Evolutionary conservation across 2,329 filamentous ascomycete species (phyloP).

Genomic region (Aspergillus neotritici): DNA sequence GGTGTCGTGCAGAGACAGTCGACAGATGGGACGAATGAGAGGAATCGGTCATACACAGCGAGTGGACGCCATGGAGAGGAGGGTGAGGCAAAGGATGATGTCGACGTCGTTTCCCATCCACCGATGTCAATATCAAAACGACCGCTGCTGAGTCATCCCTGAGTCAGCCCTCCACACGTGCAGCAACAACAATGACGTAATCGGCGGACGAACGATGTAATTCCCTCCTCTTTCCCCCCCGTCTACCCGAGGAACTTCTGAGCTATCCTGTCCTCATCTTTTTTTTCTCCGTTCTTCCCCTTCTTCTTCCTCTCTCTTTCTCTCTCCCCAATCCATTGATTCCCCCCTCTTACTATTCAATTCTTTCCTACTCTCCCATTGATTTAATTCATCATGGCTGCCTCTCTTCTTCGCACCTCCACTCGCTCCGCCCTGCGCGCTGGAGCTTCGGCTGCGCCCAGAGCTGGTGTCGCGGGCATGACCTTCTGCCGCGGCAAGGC

Average conservation of each 20-base stretch:
- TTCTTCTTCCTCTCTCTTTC: constrained; percentile 2
- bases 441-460: constrained; percentile 49
- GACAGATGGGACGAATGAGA: not conserved
- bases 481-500: constrained; percentile 82
- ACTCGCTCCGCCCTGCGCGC: constrained; percentile 68
- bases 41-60: no score
- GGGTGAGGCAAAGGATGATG: not conserved
- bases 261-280: not conserved
- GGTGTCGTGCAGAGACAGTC: constrained; percentile 26
- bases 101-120: no score
- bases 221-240: no score
- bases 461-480: constrained; percentile 61
- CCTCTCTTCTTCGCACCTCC: constrained; percentile 66
- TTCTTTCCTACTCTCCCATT: not conserved
- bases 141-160: no score
- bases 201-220: no score
- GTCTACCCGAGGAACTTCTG: not conserved
- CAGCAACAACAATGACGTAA: constrained; percentile 17
- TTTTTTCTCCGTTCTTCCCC: not conserved
- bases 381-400: constrained; percentile 56
- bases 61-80: not conserved
- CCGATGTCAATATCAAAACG: no score
- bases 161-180: no score
- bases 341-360: constrained; percentile 4
- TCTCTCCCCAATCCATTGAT: constrained; percentile 5